These are phyloP conservation scores for Clitoria ternatea DNA, from an alignment of 306 rosid species.

Conservation along the genomic window DNA sequence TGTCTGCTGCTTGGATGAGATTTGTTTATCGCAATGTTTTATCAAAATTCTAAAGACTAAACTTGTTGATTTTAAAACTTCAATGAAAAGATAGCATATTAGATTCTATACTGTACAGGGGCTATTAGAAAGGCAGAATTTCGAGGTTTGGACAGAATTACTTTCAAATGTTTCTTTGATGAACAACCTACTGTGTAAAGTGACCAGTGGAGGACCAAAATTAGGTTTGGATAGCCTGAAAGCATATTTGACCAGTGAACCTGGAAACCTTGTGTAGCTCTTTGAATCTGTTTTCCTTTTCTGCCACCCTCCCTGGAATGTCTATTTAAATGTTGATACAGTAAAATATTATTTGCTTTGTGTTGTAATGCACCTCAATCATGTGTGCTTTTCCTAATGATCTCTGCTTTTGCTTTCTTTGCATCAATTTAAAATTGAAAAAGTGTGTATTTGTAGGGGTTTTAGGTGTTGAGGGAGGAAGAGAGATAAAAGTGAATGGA, in stretches of 20 bases:
- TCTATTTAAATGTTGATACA: neutral
- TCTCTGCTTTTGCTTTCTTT: neutral
- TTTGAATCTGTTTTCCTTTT: neutral
- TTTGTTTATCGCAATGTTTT: neutral
- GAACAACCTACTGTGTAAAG: neutral
- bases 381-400: neutral
- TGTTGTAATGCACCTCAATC: neutral
- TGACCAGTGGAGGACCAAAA: neutral
- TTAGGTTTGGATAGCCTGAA: neutral
- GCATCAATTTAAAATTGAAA: neutral
- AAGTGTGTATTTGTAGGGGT: no score
- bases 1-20: neutral
- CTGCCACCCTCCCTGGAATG: neutral
- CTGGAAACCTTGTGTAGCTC: neutral
- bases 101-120: neutral
- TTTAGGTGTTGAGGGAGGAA: no score
- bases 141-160: neutral
- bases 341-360: neutral
- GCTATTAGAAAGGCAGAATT: slow-evolving; percentile 5
- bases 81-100: neutral
- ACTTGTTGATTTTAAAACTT: neutral
- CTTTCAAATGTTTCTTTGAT: neutral
- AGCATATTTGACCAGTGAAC: neutral
- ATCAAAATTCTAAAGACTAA: neutral
- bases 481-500: no score